phyloP scores from a whole-genome alignment of 768 basidiomycete species.

The Cystoderma amianthinum region DNA sequence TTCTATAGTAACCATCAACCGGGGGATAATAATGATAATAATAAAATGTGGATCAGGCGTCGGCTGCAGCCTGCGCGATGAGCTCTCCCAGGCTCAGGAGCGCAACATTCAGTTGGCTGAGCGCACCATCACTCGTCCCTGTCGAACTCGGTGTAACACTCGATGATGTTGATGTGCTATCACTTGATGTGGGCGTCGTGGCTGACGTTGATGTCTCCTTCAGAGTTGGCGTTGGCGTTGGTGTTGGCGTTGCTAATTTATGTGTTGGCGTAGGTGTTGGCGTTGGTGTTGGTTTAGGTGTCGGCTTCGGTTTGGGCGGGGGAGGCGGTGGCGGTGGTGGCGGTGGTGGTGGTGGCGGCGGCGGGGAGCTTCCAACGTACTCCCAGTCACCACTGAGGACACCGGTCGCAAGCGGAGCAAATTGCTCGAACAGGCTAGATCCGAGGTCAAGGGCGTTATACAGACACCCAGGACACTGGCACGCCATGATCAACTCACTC shows the following conservation, averaged over 20 bases:
- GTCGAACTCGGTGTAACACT: not conserved
- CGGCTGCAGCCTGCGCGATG: not conserved
- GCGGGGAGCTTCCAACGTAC: conserved; percentile 14
- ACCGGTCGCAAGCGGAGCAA: conserved; percentile 25
- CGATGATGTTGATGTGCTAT: not conserved
- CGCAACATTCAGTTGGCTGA: not conserved
- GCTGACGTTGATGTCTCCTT: not conserved
- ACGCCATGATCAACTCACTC: not conserved
- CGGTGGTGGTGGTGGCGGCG: conserved; percentile 5
- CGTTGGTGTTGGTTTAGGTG: not conserved
- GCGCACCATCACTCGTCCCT: not conserved
- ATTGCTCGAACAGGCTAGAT: conserved; percentile 33
- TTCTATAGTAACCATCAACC: too few species aligned
- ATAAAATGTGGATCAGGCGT: too few species aligned
- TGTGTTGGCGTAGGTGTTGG: not conserved
- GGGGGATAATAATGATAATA: too few species aligned
- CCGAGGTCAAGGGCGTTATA: conserved; percentile 39
- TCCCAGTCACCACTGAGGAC: conserved; percentile 33
- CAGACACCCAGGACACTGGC: conserved; percentile 34
- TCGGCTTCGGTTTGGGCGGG: not conserved
- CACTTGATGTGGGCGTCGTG: not conserved
- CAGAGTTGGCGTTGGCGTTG: not conserved
- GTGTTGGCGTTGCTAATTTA: not conserved
- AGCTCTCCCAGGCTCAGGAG: not conserved
- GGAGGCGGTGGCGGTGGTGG: not conserved